These are phyloP conservation scores for Pulicaria dysenterica DNA, from an alignment of 129 eudicot genomes.

Conservation along the genomic window DNA sequence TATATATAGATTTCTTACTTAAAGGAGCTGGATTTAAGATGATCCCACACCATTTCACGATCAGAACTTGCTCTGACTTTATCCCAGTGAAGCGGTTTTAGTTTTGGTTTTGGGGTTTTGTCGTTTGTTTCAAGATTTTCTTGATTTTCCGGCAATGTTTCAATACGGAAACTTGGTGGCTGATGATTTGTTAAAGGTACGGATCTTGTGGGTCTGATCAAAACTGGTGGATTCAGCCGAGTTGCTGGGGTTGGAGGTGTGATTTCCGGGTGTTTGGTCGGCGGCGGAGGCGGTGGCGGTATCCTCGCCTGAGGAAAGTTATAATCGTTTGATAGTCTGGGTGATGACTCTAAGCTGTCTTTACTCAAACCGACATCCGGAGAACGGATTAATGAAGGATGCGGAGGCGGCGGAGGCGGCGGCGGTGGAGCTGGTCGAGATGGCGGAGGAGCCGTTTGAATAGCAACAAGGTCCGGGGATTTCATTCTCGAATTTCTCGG, in stretches of 20 bases:
- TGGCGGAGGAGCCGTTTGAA: conserved; percentile 48
- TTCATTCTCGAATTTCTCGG: conserved; percentile 58
- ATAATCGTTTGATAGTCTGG: conserved; percentile 48
- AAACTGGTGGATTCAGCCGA: conserved; percentile 50
- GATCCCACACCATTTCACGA: conserved; percentile 97
- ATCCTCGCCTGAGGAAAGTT: conserved; percentile 28
- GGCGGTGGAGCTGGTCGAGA: conserved; percentile 43
- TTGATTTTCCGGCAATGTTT: conserved; percentile 41
- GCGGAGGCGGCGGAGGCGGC: conserved; percentile 27
- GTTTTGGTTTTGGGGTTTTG: conserved; percentile 59
- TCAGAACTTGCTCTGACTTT: conserved; percentile 94
- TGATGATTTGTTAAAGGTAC: conserved; percentile 23
- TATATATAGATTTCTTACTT: conserved; percentile 47
- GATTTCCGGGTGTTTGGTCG: conserved; percentile 36
- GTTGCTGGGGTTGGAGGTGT: conserved; percentile 40
- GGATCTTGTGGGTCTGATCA: conserved; percentile 51
- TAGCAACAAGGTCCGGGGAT: conserved; percentile 63
- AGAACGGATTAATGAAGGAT: conserved; percentile 20
- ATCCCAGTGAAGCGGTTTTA: conserved; percentile 95
- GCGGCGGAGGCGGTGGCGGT: conserved; percentile 57
- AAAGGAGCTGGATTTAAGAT: conserved; percentile 86
- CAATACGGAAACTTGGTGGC: conserved; percentile 37
- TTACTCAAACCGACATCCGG: conserved; percentile 51
- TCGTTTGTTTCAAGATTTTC: conserved; percentile 37
- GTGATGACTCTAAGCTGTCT: conserved; percentile 55